Percentiles rank a stretch among this genome's conserved stretches.
These are phyloP conservation scores for Sporobolomyces pararoseus DNA, from an alignment of 768 basidiomycete species.

Conservation along the genomic window DNA sequence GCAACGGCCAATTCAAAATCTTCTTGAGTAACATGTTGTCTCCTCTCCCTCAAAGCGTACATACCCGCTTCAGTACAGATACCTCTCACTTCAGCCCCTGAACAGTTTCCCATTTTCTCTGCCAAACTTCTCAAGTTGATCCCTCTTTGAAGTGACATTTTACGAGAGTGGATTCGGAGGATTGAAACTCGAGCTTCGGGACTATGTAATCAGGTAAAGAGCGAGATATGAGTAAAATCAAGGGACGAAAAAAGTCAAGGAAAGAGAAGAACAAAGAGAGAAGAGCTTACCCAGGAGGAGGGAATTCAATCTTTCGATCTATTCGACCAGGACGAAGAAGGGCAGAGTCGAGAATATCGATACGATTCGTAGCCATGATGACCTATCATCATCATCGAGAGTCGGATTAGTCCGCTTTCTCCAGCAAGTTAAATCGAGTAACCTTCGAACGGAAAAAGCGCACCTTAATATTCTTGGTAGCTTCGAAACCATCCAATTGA, in stretches of 20 bases:
- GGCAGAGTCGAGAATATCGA: slow-evolving; percentile 93
- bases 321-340: slow-evolving; percentile 90
- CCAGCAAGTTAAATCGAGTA: no score
- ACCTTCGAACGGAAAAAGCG: no score
- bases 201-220: no score
- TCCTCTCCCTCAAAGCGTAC: slow-evolving; percentile 91
- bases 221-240: neutral
- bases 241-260: neutral
- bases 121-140: slow-evolving; percentile 94
- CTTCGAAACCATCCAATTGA: slow-evolving; percentile 82
- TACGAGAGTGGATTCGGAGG: slow-evolving; percentile 90
- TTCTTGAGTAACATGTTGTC: slow-evolving; percentile 96
- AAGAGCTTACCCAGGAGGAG: slow-evolving; percentile 66
- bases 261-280: neutral
- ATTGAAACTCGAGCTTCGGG: slow-evolving; percentile 97
- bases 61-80: slow-evolving; percentile 98
- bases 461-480: slow-evolving; percentile 74
- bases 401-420: neutral
- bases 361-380: slow-evolving; percentile 97
- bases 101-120: slow-evolving; percentile 99
- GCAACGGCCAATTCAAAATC: slow-evolving; percentile 98
- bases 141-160: slow-evolving; percentile 97
- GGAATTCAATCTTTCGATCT: slow-evolving; percentile 97
- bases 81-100: slow-evolving; percentile 93
- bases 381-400: slow-evolving; percentile 51